These are phyloP conservation scores for Lachnellula suecica DNA, from an alignment of 2,329 filamentous ascomycete species.

Conservation along the genomic window DNA sequence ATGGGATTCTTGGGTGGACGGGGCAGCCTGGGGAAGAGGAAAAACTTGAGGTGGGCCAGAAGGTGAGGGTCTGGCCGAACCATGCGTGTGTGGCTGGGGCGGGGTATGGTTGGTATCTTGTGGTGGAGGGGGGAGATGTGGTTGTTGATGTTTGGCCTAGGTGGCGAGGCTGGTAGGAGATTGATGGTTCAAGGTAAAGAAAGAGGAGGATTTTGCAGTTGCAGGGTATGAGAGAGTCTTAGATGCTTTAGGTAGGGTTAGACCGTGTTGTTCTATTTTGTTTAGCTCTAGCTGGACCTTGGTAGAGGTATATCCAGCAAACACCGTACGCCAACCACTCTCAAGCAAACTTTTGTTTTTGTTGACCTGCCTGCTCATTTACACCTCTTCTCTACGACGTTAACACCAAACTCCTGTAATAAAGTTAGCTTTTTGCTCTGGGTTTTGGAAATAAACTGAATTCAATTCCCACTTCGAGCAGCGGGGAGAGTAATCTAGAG, in stretches of 20 bases:
- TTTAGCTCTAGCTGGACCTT: conserved; percentile 6
- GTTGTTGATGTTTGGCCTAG: conserved; percentile 76
- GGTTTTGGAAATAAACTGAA: no score
- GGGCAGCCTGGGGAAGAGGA: conserved; percentile 43
- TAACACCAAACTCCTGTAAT: conserved; percentile 85
- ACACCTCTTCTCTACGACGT: conserved; percentile 94
- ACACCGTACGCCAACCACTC: conserved; percentile 23
- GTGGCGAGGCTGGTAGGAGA: conserved; percentile 63
- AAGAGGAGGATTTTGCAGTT: no score
- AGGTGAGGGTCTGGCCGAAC: conserved; percentile 73
- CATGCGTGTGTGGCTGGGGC: conserved; percentile 77
- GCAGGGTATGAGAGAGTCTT: not conserved
- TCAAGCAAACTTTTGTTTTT: conserved; percentile 6
- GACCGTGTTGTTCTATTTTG: not conserved
- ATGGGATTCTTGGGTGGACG: conserved; percentile 68
- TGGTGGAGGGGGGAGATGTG: conserved; percentile 68
- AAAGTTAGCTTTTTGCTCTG: no score
- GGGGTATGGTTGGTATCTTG: conserved; percentile 69
- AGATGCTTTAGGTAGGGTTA: not conserved
- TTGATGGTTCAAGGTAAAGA: no score
- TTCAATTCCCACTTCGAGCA: no score
- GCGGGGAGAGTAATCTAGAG: no score
- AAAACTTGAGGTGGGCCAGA: conserved; percentile 60
- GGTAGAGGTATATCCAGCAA: conserved; percentile 16
- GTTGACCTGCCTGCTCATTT: conserved; percentile 54